phyloP scores from a whole-genome alignment of 352 stramenopile species.

The Phytophthora cactorum region DNA sequence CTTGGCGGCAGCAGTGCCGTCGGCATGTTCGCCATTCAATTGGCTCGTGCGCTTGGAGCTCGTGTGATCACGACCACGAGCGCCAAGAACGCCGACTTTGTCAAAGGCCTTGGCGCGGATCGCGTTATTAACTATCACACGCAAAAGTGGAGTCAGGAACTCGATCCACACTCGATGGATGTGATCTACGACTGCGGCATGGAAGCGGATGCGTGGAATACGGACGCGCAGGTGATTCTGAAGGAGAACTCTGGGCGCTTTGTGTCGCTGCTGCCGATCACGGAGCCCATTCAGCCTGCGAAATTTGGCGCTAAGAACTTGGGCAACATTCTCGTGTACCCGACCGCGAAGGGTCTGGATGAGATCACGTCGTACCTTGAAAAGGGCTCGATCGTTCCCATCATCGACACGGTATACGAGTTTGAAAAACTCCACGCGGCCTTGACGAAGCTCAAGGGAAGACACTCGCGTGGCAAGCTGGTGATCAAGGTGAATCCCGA shows the following conservation, averaged over 20 bases:
- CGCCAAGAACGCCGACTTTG: conserved; percentile 34
- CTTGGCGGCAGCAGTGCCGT: conserved; percentile 46
- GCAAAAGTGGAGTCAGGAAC: conserved; percentile 40
- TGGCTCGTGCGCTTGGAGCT: conserved; percentile 41
- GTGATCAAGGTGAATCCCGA: conserved; percentile 40
- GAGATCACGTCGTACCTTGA: conserved; percentile 44
- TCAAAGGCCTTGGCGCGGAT: conserved; percentile 36
- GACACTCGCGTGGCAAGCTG: conserved; percentile 58
- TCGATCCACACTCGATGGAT: conserved; percentile 44
- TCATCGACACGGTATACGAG: conserved; percentile 41
- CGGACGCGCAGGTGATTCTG: conserved; percentile 27
- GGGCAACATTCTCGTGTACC: conserved; percentile 16
- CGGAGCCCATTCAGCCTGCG: conserved; percentile 12
- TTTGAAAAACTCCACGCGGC: conserved; percentile 49
- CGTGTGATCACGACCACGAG: conserved; percentile 40
- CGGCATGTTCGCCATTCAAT: conserved; percentile 51
- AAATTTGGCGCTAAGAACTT: conserved; percentile 24
- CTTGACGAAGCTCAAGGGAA: conserved; percentile 48
- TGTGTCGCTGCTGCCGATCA: conserved; percentile 22
- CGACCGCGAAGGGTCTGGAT: conserved; percentile 21
- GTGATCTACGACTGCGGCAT: conserved; percentile 50
- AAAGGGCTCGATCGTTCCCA: conserved; percentile 26
- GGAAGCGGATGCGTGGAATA: conserved; percentile 38
- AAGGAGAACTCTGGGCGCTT: conserved; percentile 33
- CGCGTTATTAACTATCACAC: conserved; percentile 44